Evolutionary conservation across 352 stramenopile species (phyloP), one percentile per base, ranked within the genome.

Genomic region (Pythium phragmiticola): DNA sequence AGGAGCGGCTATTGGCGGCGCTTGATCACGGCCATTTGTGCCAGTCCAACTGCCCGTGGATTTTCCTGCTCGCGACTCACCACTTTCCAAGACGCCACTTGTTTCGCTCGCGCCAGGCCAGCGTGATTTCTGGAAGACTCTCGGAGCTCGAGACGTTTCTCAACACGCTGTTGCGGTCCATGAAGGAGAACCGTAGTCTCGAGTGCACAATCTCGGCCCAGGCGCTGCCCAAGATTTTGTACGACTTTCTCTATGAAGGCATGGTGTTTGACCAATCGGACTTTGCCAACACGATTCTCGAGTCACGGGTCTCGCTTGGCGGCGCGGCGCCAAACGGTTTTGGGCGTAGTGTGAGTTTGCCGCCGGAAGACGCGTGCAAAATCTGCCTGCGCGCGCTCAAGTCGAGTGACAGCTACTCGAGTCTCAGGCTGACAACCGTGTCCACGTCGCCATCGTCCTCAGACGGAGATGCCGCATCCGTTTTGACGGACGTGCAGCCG

Each of bases 21-120:
- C 71, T 95, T 17, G 70, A 89, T 64, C 85, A 93, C 65, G 87
- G 87, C 56, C 87, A 95, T 70, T 78, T 90, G 19, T 95, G 87
- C 59, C 57, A 72, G 14, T 88, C 84, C 34, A 90, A 90, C 57
- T 95, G 87, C 34, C 87, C 87, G 52, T 95, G 80, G 80, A 70
- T 95, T 51, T 95, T 87, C 79, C 89, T 91, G 81, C 90, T 80
- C 56, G 76, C 75, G 12, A 77, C 82, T 28, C 76, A 90, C 56
- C 82, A 92, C 62, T 95, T 95, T 66, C 87, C 87, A 13, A 73
- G 83, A 0, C 80, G 86, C 50, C 84, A 80, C 60, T 69, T 93
- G 50, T 92, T 95, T 66, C 76, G 84, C 23, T 89, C 77, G 54
- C 75, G 82, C 48, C 82, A 76, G 26, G 73, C 80, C 9, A 84